Percentiles rank a stretch among this genome's conserved stretches.
Evolutionary conservation across 2,329 filamentous ascomycete genomes (phyloP).

Genomic region (Hypomyces perniciosus): DNA sequence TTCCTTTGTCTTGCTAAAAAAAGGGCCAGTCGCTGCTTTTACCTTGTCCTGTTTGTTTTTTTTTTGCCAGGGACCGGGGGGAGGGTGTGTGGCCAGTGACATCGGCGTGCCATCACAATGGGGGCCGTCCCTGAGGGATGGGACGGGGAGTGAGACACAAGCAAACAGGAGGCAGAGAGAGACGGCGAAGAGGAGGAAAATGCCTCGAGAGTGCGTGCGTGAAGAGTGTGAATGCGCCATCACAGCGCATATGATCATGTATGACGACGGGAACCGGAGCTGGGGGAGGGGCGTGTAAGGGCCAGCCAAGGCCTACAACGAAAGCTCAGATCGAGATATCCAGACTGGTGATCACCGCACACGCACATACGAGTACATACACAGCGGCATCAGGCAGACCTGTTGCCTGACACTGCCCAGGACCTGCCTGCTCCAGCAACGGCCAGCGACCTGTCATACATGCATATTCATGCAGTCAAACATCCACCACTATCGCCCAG

Average conservation of each 20-base stretch:
- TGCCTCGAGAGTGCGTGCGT: neutral
- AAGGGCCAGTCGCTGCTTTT: conserved; percentile 5
- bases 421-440: too few relatives aligned
- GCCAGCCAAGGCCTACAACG: too few relatives aligned
- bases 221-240: neutral
- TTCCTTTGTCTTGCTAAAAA: conserved; percentile 1
- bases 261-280: neutral
- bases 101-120: conserved; percentile 9
- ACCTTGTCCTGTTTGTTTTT: neutral
- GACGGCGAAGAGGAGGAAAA: neutral
- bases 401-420: too few relatives aligned
- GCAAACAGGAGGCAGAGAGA: neutral
- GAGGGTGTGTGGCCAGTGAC: conserved; percentile 13
- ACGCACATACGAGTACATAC: too few relatives aligned
- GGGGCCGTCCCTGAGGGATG: conserved; percentile 4
- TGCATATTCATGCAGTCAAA: neutral
- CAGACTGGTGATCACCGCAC: too few relatives aligned
- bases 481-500: too few relatives aligned
- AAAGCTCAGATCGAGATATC: too few relatives aligned
- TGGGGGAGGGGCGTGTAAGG: conserved; percentile 4
- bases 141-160: conserved; percentile 7
- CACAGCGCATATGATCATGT: neutral
- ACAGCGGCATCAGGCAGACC: too few relatives aligned
- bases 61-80: conserved; percentile 1
- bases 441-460: neutral